Base-by-base conservation (phyloP, 176 grass and related monocot genomes). In the Stipa capillata region DNA sequence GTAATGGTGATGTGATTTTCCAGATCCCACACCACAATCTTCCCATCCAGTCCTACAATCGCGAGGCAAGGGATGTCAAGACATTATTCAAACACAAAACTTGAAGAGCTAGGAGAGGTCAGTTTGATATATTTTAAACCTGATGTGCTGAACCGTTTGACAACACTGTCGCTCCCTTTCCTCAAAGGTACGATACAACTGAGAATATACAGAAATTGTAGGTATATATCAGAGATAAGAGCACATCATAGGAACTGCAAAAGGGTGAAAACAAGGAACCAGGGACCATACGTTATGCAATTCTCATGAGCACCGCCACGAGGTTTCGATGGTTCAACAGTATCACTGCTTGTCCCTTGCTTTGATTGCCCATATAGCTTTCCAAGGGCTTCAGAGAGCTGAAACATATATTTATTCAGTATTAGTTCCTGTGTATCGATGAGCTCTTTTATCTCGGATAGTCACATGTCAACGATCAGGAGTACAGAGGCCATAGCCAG, bases 361-460 rank as follows among this genome's bases (percentile, higher is more conserved):
- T 91, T 99, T 63, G 97, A 93, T 54, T 94, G 90, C 6, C 97
- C 90, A 69, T 96, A 99, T 39, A 99, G 80, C 86, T 99, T 99
- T 40, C 92, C 97, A 59, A 99, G 86, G 41, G 97, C 97, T 91
- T 99, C 97, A 73, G 97, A 99, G 40, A 99, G 90, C 97, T 99
- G 91, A 57, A 85, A 84, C 53, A 65, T 65, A 68, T 23, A 61
- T 68, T 28, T 41, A 29, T 44, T 17, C 25, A 74, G 20, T 25
- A 65, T 80, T 63, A 70, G 52, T 76, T 67, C 27, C 11, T 67
- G 40, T 45, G 5, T 4, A 3, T 32, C 39, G 15, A 7, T 65
- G 41, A 70, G 10, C 61, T 32, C 52, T 59, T 71, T 71, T 24
- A 57, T 18, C 16, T 43, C 62, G 21, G 41, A 31, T 32, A 58